Evolutionary conservation across 164 flowering plant species (phyloP).

Genomic region (Liquidambar formosana): DNA sequence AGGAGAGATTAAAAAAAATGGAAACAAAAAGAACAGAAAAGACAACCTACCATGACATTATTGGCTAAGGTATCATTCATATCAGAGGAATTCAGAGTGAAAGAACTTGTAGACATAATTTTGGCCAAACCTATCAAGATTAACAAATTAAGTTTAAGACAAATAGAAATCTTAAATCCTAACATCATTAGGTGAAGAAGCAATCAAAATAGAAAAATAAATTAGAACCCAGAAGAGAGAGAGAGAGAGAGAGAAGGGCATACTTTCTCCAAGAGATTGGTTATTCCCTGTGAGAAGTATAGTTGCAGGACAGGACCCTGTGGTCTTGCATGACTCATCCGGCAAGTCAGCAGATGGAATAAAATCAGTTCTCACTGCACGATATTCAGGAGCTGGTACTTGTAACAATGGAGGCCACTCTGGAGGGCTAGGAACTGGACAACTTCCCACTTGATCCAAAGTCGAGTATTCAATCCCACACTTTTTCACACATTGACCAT

Average conservation of each 20-base stretch:
- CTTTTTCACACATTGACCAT: conserved; percentile 53
- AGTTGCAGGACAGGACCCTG: conserved; percentile 80
- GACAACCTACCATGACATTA: conserved; percentile 45
- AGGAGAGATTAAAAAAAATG: neutral
- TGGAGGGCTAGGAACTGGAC: conserved; percentile 70
- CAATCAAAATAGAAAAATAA: neutral
- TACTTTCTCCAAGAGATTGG: conserved; percentile 69
- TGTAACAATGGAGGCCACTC: conserved; percentile 85
- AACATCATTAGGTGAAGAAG: neutral
- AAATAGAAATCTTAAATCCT: neutral
- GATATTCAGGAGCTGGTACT: conserved; percentile 62
- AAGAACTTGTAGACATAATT: conserved; percentile 44
- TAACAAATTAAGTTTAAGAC: conserved; percentile 1
- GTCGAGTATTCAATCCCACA: conserved; percentile 80
- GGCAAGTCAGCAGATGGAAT: conserved; percentile 53
- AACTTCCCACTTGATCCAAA: conserved; percentile 48
- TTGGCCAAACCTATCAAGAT: conserved; percentile 49
- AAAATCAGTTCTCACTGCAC: conserved; percentile 59
- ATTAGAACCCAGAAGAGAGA: neutral
- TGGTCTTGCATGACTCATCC: conserved; percentile 58
- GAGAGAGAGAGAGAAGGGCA: conserved; percentile 7
- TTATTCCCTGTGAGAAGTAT: conserved; percentile 80
- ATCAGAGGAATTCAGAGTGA: conserved; percentile 40
- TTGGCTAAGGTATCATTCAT: conserved; percentile 41
- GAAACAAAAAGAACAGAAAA: neutral